These are phyloP conservation scores for Danielozyma ontarioensis DNA, from an alignment of 805 yeast genomes.

Conservation along the genomic window DNA sequence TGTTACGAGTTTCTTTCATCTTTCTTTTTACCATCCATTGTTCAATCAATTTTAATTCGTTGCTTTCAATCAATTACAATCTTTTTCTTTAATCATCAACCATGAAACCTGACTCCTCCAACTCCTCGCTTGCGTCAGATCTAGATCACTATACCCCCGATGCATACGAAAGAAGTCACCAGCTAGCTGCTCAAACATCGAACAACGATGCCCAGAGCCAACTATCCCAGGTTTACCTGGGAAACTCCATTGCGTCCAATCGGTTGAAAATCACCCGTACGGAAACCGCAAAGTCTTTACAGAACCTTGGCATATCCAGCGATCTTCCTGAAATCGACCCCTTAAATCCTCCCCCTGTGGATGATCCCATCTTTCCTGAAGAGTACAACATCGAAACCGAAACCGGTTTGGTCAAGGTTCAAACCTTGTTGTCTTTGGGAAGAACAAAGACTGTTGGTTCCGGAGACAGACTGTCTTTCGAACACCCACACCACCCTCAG, in stretches of 20 bases:
- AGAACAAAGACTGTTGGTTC: constrained; percentile 29
- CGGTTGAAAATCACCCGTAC: constrained; percentile 54
- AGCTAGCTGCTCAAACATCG: too few relatives aligned
- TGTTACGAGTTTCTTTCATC: too few relatives aligned
- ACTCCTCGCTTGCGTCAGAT: too few relatives aligned
- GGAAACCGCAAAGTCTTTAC: constrained; percentile 70
- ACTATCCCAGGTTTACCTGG: too few relatives aligned
- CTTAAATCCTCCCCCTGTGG: constrained; percentile 31
- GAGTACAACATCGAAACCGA: constrained; percentile 84
- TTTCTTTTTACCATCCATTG: too few relatives aligned
- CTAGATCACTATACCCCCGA: too few relatives aligned
- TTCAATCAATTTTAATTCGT: too few relatives aligned
- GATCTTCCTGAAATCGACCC: constrained; percentile 51
- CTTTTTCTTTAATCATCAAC: too few relatives aligned
- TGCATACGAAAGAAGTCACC: too few relatives aligned
- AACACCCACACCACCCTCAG: background rate
- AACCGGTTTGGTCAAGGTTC: constrained; percentile 82
- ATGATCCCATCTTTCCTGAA: constrained; percentile 81
- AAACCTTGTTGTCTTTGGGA: constrained; percentile 65
- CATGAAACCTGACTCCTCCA: too few relatives aligned
- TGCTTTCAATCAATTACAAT: too few relatives aligned
- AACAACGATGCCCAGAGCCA: background rate
- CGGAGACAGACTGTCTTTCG: background rate
- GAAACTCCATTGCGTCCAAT: too few relatives aligned
- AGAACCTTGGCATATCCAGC: constrained; percentile 55